Percentiles rank a stretch among this genome's conserved stretches.
These are phyloP conservation scores for Xylariaceae sp. DNA, from an alignment of 2,329 filamentous ascomycete species.

Conservation along the genomic window DNA sequence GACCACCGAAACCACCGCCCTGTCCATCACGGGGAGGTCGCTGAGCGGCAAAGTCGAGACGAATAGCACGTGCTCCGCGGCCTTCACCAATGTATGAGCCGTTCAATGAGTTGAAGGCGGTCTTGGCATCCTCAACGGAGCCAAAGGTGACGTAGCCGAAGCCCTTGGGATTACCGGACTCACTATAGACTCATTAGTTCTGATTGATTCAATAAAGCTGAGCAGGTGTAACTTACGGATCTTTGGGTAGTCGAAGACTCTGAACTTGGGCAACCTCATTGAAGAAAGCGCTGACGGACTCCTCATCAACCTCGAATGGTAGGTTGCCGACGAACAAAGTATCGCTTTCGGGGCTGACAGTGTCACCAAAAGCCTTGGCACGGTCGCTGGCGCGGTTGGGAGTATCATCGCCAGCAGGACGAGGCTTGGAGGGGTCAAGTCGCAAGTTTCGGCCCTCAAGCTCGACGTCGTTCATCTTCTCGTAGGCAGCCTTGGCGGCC, in stretches of 20 bases:
- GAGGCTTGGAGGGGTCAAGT: slow-evolving; percentile 72
- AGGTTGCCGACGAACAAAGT: slow-evolving; percentile 93
- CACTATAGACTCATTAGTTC: slow-evolving; percentile 44
- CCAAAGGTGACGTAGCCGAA: slow-evolving; percentile 87
- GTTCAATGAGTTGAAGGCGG: slow-evolving; percentile 66
- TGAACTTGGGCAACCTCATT: slow-evolving; percentile 65
- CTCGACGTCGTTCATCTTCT: slow-evolving; percentile 69
- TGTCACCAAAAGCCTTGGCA: slow-evolving; percentile 71
- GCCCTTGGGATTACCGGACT: slow-evolving; percentile 81
- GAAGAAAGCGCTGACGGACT: slow-evolving; percentile 71
- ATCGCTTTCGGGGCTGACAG: slow-evolving; percentile 72
- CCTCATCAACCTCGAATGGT: slow-evolving; percentile 77
- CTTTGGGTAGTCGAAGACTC: slow-evolving; percentile 82
- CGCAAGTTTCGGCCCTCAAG: slow-evolving; percentile 73
- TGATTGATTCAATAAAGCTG: background rate
- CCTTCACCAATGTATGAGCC: slow-evolving; percentile 61
- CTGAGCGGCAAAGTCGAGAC: slow-evolving; percentile 76
- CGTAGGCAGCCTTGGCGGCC: slow-evolving; percentile 66
- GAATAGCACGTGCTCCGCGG: slow-evolving; percentile 68
- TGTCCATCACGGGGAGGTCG: slow-evolving; percentile 58
- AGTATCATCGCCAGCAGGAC: slow-evolving; percentile 52
- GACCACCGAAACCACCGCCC: slow-evolving; percentile 43
- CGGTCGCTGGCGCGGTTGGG: slow-evolving; percentile 59
- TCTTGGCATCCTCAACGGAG: slow-evolving; percentile 77
- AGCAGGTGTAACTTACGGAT: slow-evolving; percentile 54